These are phyloP conservation scores for Austroboletus rostrupii DNA, from an alignment of 1,284 basidiomycete species.

Conservation along the genomic window DNA sequence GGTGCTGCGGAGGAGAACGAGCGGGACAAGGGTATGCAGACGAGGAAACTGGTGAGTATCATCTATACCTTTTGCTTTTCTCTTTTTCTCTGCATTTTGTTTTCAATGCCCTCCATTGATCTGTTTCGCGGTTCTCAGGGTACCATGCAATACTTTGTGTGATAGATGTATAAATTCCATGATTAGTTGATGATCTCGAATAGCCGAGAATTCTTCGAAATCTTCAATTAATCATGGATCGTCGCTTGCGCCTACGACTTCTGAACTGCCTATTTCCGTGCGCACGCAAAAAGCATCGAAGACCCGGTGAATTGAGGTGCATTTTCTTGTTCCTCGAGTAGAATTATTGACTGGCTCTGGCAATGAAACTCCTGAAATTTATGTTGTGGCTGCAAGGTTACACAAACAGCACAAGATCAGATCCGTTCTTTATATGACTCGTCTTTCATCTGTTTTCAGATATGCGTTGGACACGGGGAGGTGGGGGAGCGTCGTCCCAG, in stretches of 20 bases:
- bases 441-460: neutral
- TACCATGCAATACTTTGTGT: conserved; percentile 33
- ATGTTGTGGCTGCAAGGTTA: neutral
- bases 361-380: neutral
- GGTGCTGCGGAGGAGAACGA: conserved; percentile 85
- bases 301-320: neutral
- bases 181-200: neutral
- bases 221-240: neutral
- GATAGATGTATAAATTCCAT: conserved; percentile 15
- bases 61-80: neutral
- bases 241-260: neutral
- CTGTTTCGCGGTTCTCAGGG: conserved; percentile 14
- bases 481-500: too few species aligned
- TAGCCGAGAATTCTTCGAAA: neutral
- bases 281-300: too few species aligned
- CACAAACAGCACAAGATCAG: neutral
- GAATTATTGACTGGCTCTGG: neutral
- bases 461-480: too few species aligned
- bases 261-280: neutral
- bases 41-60: conserved; percentile 56
- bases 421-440: neutral
- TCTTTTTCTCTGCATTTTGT: neutral
- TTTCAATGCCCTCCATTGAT: conserved; percentile 3
- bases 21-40: conserved; percentile 67
- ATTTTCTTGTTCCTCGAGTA: neutral